A percentile compares a stretch with the other conserved stretches of the same genome.
These are phyloP conservation scores for Seiridium unicorne DNA, from an alignment of 2,329 filamentous ascomycete genomes.

Conservation along the genomic window DNA sequence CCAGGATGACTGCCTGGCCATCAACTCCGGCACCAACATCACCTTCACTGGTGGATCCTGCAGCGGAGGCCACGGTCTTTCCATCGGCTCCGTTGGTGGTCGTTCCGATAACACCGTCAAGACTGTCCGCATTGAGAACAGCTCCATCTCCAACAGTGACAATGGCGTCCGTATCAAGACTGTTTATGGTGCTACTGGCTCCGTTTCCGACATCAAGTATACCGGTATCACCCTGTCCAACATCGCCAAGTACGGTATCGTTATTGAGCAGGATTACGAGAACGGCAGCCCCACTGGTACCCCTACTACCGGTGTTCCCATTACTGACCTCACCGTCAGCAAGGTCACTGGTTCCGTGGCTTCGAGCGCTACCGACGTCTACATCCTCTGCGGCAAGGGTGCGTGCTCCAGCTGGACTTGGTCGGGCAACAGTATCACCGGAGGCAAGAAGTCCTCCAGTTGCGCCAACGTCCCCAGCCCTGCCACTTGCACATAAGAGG, in stretches of 20 bases:
- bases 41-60: constrained; percentile 42
- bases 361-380: constrained; percentile 25
- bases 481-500: constrained; percentile 14
- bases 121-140: constrained; percentile 47
- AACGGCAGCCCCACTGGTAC: constrained; percentile 34
- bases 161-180: constrained; percentile 62
- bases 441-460: constrained; percentile 48
- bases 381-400: constrained; percentile 35
- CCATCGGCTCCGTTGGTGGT: constrained; percentile 58
- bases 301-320: constrained; percentile 45
- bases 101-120: constrained; percentile 53
- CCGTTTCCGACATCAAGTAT: constrained; percentile 52
- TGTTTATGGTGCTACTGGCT: constrained; percentile 47
- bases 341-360: constrained; percentile 37
- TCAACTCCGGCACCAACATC: constrained; percentile 50
- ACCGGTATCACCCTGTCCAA: constrained; percentile 46
- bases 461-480: constrained; percentile 50
- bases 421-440: constrained; percentile 31
- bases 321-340: constrained; percentile 38
- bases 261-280: constrained; percentile 58
- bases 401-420: constrained; percentile 35
- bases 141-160: constrained; percentile 46
- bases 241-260: constrained; percentile 53
- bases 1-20: constrained; percentile 57
- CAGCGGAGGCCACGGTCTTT: constrained; percentile 53